Evolutionary conservation across 2,329 filamentous ascomycete genomes (phyloP), one percentile per base, ranked within the genome.

Genomic region (Xylariomycetidae sp.): DNA sequence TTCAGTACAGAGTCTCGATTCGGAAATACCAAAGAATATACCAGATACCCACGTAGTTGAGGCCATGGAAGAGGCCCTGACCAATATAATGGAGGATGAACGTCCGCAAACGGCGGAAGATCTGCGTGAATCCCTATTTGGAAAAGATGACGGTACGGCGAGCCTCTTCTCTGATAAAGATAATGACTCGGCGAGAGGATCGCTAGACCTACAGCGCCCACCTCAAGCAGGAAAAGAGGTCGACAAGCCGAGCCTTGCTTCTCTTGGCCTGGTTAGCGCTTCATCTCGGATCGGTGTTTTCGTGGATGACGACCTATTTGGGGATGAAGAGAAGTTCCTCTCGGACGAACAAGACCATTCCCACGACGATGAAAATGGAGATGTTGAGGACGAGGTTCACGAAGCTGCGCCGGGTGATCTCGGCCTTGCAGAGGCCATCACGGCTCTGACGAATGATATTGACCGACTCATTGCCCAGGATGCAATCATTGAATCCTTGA

Each of bases 381-480:
- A 80, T 29, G 72, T 80, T 4, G 77, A 83, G 10, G 88, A 96
- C 43, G 83, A 88, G 46, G 88, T 98, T 7, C 88, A 94, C 48
- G 85, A 95, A 67, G 94, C 92, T 27, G 90, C 88, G 0, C 92
- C 94, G 2, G 92, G 92, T 23, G 92, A 98, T 56, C 73, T 98
- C 3, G 92, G 92, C 1, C 64, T 98, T 20, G 87, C 88, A 1
- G 94, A 98, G 63, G 90, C 94, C 8, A 95, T 98, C 45, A 82
- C 86, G 27, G 81, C 77, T 2, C 71, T 98, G n/a, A 88, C 84
- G 1, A 80, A 82, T 31, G 89, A 97, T 44, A 95, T 98, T 42
- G 88, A 96, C 50, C 86, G 88, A 45, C 71, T 98, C 13, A 74
- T 77, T 8, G 80, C 88, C 3, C 92, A 98, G 60, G 88, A 96